Conservation (phyloP, 2,329 filamentous ascomycete genomes). For the Diaporthe sp. region DNA sequence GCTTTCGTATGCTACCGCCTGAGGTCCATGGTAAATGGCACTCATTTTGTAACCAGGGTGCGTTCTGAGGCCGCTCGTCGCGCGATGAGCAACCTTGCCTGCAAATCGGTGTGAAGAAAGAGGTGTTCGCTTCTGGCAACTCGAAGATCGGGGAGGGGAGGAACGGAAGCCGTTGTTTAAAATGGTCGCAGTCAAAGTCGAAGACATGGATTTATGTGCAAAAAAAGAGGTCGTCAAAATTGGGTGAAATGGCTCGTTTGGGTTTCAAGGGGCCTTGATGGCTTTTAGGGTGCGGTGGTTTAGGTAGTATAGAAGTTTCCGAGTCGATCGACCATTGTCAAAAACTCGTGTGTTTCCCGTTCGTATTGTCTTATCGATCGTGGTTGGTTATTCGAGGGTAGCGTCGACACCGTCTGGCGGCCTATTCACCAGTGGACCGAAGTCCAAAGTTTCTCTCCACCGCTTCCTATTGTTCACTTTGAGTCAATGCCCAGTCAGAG, state of each 20-base stretch:
- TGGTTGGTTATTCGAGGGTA: slow-evolving; percentile 26
- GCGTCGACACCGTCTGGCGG: slow-evolving; percentile 6
- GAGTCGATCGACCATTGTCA: slow-evolving; percentile 29
- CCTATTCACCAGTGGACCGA: background rate
- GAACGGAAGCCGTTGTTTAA: slow-evolving; percentile 38
- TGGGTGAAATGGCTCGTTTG: background rate
- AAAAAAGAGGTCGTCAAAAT: background rate
- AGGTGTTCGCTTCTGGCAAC: slow-evolving; percentile 28
- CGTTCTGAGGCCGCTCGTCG: slow-evolving; percentile 15
- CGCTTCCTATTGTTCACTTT: slow-evolving; percentile 35
- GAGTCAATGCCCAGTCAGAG: slow-evolving; percentile 39
- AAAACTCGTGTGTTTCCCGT: background rate
- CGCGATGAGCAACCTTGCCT: slow-evolving; percentile 2
- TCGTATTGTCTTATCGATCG: slow-evolving; percentile 34
- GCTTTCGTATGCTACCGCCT: slow-evolving; percentile 40
- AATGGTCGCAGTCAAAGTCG: slow-evolving; percentile 34
- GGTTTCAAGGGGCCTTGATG: slow-evolving; percentile 1
- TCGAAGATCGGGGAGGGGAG: slow-evolving; percentile 34
- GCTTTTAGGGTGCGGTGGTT: slow-evolving; percentile 2
- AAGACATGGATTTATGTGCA: slow-evolving; percentile 40
- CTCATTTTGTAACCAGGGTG: slow-evolving; percentile 38
- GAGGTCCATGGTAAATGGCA: slow-evolving; percentile 40
- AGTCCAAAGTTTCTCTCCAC: background rate
- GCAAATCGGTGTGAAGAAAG: slow-evolving; percentile 1
- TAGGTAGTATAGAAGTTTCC: slow-evolving; percentile 6